These are phyloP conservation scores for Boehmeria nivea DNA, from an alignment of 306 rosid genomes.

Conservation along the genomic window DNA sequence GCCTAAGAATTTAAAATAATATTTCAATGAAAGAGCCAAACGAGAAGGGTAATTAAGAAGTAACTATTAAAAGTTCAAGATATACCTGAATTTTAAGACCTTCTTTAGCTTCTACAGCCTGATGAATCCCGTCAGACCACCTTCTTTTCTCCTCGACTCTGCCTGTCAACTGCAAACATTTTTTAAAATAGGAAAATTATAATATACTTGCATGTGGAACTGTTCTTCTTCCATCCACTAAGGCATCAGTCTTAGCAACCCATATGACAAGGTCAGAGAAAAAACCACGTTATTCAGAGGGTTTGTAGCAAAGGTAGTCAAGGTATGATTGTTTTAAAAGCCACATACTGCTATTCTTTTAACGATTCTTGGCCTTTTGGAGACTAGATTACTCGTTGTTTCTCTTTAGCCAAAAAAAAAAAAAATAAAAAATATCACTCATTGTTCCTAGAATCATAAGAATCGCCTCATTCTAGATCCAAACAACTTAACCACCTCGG, in stretches of 20 bases:
- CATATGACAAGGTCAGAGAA: background rate
- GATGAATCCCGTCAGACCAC: constrained; percentile 99
- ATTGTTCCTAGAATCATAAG: too few relatives aligned
- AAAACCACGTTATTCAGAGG: too few relatives aligned
- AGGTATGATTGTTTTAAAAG: background rate
- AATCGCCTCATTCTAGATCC: too few relatives aligned
- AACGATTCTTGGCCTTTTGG: too few relatives aligned
- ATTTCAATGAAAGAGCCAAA: background rate
- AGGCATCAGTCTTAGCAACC: background rate
- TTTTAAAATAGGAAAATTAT: constrained; percentile 9
- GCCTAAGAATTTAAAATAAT: constrained; percentile 54
- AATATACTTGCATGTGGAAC: background rate
- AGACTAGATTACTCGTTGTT: too few relatives aligned
- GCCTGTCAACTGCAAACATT: constrained; percentile 67
- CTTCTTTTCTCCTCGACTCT: constrained; percentile 96
- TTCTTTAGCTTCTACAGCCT: constrained; percentile 99
- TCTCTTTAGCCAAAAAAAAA: too few relatives aligned
- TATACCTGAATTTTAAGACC: constrained; percentile 86
- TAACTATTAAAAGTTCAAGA: constrained; percentile 10
- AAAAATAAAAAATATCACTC: too few relatives aligned
- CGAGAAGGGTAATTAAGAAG: constrained; percentile 16
- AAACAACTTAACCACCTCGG: too few relatives aligned
- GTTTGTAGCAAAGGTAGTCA: background rate
- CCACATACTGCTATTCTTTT: too few relatives aligned
- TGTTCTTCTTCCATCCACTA: background rate